Percentiles rank a stretch among this genome's conserved stretches.
Conservation (phyloP, 148 eudicot species). For the Silene latifolia region DNA sequence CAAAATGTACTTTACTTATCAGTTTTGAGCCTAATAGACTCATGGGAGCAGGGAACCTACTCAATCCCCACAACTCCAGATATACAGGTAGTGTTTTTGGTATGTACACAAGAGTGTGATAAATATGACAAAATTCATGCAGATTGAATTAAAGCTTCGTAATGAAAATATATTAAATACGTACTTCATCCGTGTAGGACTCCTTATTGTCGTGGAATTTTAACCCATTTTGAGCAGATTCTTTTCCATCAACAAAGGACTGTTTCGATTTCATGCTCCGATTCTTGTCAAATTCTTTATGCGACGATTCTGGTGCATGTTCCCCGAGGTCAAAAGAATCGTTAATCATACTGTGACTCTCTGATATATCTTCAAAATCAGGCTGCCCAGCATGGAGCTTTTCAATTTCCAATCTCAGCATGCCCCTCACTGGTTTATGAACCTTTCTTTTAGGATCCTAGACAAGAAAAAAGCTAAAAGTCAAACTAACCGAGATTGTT, state of each 20-base stretch:
- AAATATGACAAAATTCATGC: conserved; percentile 1
- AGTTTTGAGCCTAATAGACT: not conserved
- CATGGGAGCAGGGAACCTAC: not conserved
- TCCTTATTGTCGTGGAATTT: conserved; percentile 45
- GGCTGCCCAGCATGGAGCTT: conserved; percentile 73
- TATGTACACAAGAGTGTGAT: not conserved
- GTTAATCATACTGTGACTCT: conserved; percentile 54
- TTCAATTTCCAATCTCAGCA: conserved; percentile 86
- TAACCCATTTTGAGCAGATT: conserved; percentile 55
- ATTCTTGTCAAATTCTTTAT: conserved; percentile 49
- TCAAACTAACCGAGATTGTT: conserved; percentile 1
- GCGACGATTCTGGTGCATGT: conserved; percentile 43
- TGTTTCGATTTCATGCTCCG: conserved; percentile 39
- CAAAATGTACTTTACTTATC: not conserved
- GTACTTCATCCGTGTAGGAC: conserved; percentile 57
- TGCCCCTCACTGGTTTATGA: conserved; percentile 97
- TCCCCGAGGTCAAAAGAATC: conserved; percentile 55
- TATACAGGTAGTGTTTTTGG: not conserved
- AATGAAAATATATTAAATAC: conserved; percentile 25
- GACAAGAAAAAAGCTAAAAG: conserved; percentile 7
- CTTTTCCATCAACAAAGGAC: conserved; percentile 41
- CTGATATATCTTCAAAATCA: conserved; percentile 73
- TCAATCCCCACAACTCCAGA: not conserved
- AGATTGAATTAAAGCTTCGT: not conserved
- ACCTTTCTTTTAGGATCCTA: conserved; percentile 98